Evolutionary conservation across 2,329 filamentous ascomycete species (phyloP), one percentile per base, ranked within the genome.

Genomic region (Phyllachora maydis): DNA sequence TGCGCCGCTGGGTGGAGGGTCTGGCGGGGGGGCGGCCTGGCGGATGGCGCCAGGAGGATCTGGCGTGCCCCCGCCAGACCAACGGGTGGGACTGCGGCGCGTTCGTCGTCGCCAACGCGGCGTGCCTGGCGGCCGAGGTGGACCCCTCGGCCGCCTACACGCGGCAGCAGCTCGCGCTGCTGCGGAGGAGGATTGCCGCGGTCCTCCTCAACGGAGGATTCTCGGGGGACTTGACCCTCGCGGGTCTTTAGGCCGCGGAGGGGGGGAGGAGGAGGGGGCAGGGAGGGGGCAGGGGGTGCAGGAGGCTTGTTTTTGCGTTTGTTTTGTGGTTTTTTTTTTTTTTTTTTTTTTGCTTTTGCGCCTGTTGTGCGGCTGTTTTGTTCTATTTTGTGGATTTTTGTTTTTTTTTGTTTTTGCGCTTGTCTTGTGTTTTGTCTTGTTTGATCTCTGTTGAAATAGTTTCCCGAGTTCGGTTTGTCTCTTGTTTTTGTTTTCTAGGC

Each of bases 71-170:
- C 0, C 35, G 32, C 3, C 76, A 83, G 41, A 53, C 47, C 14
- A 83, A 83, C 37, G 59, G 59, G 2, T 66, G 61, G 37, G 77
- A 83, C 40, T 83, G 77, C 34, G 77, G 77, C n/a, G 64, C 81
- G 4, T 78, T 79, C 40, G 65, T 71, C 9, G 66, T 78, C 32
- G 64, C 75, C 11, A 85, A 83, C 37, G 69, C 64, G 10, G 59
- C 79, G 22, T 75, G 67, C 26, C 36, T 68, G 17, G 52, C 59
- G 0, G 37, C 67, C 16, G 62, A 62, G 2, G 33, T 67, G 11
- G 56, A 54, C 28, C 60, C 63, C 3, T 41, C 44, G n/a, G 45
- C 50, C 26, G 41, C 41, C 4, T 68, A 74, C 28, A 34, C 42
- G 2, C 45, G 59, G 17, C 32, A 40, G 0, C 60, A 74, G 26